Evolutionary conservation across 768 basidiomycete species (phyloP).

Genomic region (Boletus subcaerulescens): DNA sequence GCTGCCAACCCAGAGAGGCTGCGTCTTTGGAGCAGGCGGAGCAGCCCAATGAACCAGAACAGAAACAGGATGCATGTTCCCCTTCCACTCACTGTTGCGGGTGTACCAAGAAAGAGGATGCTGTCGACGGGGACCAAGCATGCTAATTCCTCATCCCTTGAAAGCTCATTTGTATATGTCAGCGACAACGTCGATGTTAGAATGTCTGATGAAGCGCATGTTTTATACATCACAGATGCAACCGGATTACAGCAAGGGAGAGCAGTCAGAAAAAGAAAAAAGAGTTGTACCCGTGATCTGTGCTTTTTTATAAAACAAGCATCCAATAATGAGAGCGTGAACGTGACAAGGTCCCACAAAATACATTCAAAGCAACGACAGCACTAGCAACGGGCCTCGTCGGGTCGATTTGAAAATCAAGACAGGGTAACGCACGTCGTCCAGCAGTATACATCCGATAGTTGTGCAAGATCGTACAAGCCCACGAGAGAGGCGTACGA

Average conservation of each 20-base stretch:
- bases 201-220: neutral
- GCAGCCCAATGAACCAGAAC: neutral
- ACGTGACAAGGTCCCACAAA: neutral
- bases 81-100: neutral
- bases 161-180: neutral
- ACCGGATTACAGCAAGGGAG: constrained; percentile 8
- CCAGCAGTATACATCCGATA: constrained; percentile 4
- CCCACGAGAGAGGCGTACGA: neutral
- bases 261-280: neutral
- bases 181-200: neutral
- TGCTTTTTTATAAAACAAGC: constrained; percentile 2
- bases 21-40: neutral
- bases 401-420: neutral
- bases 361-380: neutral
- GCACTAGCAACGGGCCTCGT: neutral
- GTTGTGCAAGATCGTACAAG: neutral
- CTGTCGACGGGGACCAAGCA: neutral
- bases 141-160: neutral
- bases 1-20: neutral
- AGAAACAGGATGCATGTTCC: neutral
- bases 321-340: neutral
- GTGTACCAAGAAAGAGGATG: neutral
- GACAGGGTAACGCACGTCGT: constrained; percentile 2
- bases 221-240: constrained; percentile 10
- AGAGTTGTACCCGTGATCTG: neutral